Base-by-base conservation (phyloP, 2,329 filamentous ascomycete species). In the Aureobasidium lini region DNA sequence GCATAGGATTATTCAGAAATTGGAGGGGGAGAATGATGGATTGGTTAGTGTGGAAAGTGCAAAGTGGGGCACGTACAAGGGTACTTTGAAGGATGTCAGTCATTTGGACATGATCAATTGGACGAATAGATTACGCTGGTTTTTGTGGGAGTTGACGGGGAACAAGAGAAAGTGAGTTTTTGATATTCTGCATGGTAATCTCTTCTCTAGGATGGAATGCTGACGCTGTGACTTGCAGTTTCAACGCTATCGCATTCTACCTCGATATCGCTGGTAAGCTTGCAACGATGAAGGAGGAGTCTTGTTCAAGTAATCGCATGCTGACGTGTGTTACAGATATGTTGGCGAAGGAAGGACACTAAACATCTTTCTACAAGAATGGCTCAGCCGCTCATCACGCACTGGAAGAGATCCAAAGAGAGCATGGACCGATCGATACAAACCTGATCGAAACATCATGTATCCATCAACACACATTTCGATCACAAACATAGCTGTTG, bases 51-150 rank as follows among this genome's bases (percentile, higher is more conserved):
- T 86, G 37, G 69, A 74, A 3, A 85, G 82, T 62, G 81, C 80
- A 65, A 76, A 73, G 62, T 86, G 84, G 84, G 84, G 84, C 36
- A 75, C 76, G 9, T 86, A 86, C 65, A 82, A 84, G 67, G 84
- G 84, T 31, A 86, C 84, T 1, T 67, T 86, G 53, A 74, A 84
- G n/a, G 81, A 81, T 4, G 83, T 85, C 60, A 84, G 80, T 68
- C 84, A 86, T 71, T 69, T 86, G 48, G 83, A 86, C 64, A 67
- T 86, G 62, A 86, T 86, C 70, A 86, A 86, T 64, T 86, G 84
- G 84, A 84, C 81, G 31, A 86, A 85, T 63, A 74, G 82, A 32
- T 65, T 85, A 39, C 80, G 84, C 64, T 84, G 81, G 79, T 75
- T 81, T 60, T 74, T 82, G 50, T 83, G 80, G 68, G 75, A 79